Conservation (phyloP, 2,329 filamentous ascomycete species). For the Drechslerella coelobrocha region DNA sequence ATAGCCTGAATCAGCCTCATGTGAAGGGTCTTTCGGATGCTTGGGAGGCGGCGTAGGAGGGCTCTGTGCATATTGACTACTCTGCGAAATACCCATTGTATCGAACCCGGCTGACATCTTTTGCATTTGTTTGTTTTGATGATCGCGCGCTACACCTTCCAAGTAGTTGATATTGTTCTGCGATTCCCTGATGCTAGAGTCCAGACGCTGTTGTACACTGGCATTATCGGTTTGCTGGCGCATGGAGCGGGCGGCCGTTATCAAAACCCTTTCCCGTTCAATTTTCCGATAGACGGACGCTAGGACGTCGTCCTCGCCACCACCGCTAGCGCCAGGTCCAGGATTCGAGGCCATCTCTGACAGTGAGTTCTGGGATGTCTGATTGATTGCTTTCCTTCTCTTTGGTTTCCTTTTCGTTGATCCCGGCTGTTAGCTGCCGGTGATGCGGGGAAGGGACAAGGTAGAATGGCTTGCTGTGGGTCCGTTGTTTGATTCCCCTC, state of each 20-base stretch:
- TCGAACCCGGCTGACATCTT: slow-evolving; percentile 73
- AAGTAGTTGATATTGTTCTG: slow-evolving; percentile 94
- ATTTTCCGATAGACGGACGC: slow-evolving; percentile 84
- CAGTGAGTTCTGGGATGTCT: slow-evolving; percentile 60
- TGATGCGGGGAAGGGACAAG: too few species aligned
- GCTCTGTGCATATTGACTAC: slow-evolving; percentile 27
- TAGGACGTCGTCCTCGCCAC: slow-evolving; percentile 29
- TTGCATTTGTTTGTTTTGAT: slow-evolving; percentile 71
- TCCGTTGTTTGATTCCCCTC: too few species aligned
- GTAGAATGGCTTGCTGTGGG: too few species aligned
- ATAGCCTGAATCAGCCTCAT: slow-evolving; percentile 65
- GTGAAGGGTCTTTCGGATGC: slow-evolving; percentile 37
- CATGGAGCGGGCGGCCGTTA: slow-evolving; percentile 93
- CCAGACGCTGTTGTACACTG: slow-evolving; percentile 84
- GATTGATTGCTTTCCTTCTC: background rate
- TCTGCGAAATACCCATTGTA: slow-evolving; percentile 19
- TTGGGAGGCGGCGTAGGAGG: slow-evolving; percentile 55
- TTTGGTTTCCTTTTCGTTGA: background rate
- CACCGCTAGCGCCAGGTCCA: slow-evolving; percentile 10
- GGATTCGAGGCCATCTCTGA: slow-evolving; percentile 65
- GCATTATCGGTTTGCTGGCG: slow-evolving; percentile 94
- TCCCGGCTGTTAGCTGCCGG: too few species aligned
- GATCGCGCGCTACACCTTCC: slow-evolving; percentile 85
- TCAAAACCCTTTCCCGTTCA: slow-evolving; percentile 92
- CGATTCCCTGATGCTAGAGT: slow-evolving; percentile 92